Percentiles rank a stretch among this genome's conserved stretches.
Conservation (phyloP, 768 basidiomycete genomes). For the Mycena alexandri region DNA sequence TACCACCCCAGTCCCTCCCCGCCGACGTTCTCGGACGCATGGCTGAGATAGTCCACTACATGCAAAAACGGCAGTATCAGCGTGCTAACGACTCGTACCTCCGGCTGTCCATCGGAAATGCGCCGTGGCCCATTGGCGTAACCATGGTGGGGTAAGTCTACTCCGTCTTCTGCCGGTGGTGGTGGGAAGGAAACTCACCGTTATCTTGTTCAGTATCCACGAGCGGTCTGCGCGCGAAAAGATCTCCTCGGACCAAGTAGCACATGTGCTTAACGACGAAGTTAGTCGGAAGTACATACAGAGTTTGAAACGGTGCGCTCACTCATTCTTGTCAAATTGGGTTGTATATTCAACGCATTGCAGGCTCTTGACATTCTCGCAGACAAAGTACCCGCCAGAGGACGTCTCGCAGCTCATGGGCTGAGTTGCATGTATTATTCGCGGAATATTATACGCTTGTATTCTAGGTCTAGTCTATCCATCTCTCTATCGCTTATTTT, state of each 20-base stretch:
- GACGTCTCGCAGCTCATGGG: slow-evolving; percentile 96
- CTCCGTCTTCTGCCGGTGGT: background rate
- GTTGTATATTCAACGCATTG: background rate
- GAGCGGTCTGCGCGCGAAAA: slow-evolving; percentile 98
- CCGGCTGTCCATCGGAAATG: slow-evolving; percentile 96
- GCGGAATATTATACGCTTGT: slow-evolving; percentile 18
- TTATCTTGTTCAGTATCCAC: slow-evolving; percentile 76
- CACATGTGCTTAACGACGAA: slow-evolving; percentile 99
- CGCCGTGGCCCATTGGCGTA: slow-evolving; percentile 99
- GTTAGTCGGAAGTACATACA: slow-evolving; percentile 99
- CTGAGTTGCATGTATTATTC: slow-evolving; percentile 47
- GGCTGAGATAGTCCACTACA: slow-evolving; percentile 94
- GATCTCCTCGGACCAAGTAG: slow-evolving; percentile 96
- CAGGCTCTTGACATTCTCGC: slow-evolving; percentile 94
- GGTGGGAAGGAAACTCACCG: slow-evolving; percentile 19
- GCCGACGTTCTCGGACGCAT: slow-evolving; percentile 87
- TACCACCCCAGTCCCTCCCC: slow-evolving; percentile 70
- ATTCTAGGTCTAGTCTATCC: slow-evolving; percentile 21
- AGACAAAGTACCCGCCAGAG: slow-evolving; percentile 95
- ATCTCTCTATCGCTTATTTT: slow-evolving; percentile 46
- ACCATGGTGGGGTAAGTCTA: slow-evolving; percentile 96
- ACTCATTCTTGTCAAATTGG: background rate
- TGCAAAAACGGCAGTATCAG: slow-evolving; percentile 97
- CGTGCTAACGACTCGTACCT: slow-evolving; percentile 97
- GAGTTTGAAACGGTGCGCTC: slow-evolving; percentile 88